Base-by-base conservation (phyloP, 176 grass and related monocot species). In the Paspalum notatum region DNA sequence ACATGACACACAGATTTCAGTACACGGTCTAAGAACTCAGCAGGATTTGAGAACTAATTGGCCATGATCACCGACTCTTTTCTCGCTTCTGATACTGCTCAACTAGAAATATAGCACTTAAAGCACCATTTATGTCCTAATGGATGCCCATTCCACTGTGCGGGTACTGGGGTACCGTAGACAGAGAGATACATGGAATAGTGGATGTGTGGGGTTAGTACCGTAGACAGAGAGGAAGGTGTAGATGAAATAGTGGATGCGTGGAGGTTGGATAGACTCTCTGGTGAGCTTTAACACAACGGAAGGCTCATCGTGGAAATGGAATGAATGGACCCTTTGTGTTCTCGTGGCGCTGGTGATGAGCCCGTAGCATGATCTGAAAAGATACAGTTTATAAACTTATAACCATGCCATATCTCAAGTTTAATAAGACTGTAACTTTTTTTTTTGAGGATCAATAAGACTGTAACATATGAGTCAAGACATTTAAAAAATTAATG, bases 291-390 rank as follows among this genome's bases (percentile, higher is more conserved):
- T n/a, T n/a, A n/a, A 40, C n/a, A 18, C 62, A 74, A n/a, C n/a
- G n/a, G 59, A 41, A 55, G 16, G 11, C 26, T 61, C n/a, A 41
- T 60, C 42, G 18, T 41, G 27, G n/a, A n/a, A n/a, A 50, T 71
- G 59, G 25, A 41, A 59, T 43, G 66, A 12, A 79, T 46, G 24
- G 22, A 62, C 63, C 39, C 50, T 12, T 12, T 12, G 22, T 5
- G 14, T 51, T 24, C n/a, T 60, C 62, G 16, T 74, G 40, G 58
- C 12, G 22, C 12, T 66, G n/a, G 14, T 10, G 24, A 57, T 42
- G 12, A 16, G 32, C 43, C 21, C 37, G 39, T 44, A 53, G 63
- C 43, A 68, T 60, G 16, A 86, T 68, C 71, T 87, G 78, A 37
- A 82, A 75, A 52, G 44, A 68, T 26, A 17, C 43, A 81, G 16